Evolutionary conservation across 208 protist genomes (phyloP).

Genomic region (Acanthamoeba pearcei): DNA sequence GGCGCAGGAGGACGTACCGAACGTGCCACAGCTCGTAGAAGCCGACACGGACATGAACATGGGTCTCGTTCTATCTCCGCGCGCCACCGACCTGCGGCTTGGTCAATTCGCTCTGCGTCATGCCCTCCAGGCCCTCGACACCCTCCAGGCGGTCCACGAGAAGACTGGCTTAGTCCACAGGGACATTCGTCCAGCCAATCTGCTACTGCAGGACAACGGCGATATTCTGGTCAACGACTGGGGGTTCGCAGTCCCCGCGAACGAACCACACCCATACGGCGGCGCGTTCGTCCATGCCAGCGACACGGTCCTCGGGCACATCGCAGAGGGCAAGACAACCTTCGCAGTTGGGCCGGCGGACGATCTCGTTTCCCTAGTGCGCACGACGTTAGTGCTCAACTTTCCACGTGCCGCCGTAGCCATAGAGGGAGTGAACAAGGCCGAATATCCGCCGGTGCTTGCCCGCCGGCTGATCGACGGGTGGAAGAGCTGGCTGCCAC

Average conservation of each 20-base stretch:
- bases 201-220: not conserved
- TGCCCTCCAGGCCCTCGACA: not conserved
- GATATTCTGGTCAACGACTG: constrained; percentile 53
- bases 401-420: not conserved
- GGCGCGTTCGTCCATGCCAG: constrained; percentile 8
- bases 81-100: not conserved
- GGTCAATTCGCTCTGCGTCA: not conserved
- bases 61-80: constrained; percentile 30
- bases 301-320: constrained; percentile 12
- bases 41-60: not conserved
- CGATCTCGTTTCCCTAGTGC: constrained; percentile 19
- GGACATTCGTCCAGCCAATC: constrained; percentile 50
- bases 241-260: not conserved
- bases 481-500: not conserved
- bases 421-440: constrained; percentile 1
- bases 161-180: not conserved
- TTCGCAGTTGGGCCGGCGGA: not conserved
- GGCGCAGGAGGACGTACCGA: not conserved
- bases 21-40: not conserved
- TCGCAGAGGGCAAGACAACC: not conserved
- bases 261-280: not conserved
- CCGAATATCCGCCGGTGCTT: not conserved
- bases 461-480: not conserved
- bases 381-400: constrained; percentile 37
- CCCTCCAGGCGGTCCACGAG: constrained; percentile 2